Evolutionary conservation across 2,329 filamentous ascomycete genomes (phyloP).

Genomic region (Plectosphaerella cucumerina): DNA sequence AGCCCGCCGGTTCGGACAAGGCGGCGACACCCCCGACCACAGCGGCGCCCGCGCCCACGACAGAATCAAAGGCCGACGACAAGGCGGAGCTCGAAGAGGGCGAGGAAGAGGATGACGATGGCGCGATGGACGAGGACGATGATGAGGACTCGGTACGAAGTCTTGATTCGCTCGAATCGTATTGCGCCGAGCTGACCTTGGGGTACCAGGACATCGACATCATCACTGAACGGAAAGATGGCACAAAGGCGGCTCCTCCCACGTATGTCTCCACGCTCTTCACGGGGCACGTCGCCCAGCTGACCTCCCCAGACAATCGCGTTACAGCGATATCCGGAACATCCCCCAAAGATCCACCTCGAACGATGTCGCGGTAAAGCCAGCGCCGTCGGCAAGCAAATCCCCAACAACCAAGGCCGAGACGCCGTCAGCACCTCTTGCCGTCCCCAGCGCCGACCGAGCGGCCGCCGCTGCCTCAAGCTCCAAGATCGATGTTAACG

Average conservation of each 20-base stretch:
- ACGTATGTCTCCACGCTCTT: constrained; percentile 36
- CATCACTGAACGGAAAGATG: constrained; percentile 63
- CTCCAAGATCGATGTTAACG: constrained; percentile 81
- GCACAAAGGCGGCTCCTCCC: constrained; percentile 54
- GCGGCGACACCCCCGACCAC: constrained; percentile 4
- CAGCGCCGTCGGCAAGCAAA: constrained; percentile 39
- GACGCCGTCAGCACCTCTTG: constrained; percentile 19
- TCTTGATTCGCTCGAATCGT: background rate
- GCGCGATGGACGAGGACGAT: constrained; percentile 57
- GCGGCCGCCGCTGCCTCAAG: constrained; percentile 66
- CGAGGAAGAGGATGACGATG: constrained; percentile 59
- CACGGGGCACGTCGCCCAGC: background rate
- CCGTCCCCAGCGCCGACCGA: constrained; percentile 41
- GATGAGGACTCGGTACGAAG: constrained; percentile 47
- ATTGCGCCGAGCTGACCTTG: constrained; percentile 1
- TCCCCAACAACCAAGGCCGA: constrained; percentile 24
- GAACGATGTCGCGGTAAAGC: constrained; percentile 44
- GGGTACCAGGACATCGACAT: constrained; percentile 58
- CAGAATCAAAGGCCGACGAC: constrained; percentile 33
- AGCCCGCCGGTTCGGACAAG: constrained; percentile 2
- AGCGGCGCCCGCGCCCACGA: constrained; percentile 9
- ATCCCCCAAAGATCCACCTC: constrained; percentile 57
- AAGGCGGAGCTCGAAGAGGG: constrained; percentile 53
- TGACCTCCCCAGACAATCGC: constrained; percentile 42
- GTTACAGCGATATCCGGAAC: constrained; percentile 62